These are phyloP conservation scores for Entomortierella lignicola DNA, from an alignment of 192 early-diverging fungal species.

Conservation along the genomic window DNA sequence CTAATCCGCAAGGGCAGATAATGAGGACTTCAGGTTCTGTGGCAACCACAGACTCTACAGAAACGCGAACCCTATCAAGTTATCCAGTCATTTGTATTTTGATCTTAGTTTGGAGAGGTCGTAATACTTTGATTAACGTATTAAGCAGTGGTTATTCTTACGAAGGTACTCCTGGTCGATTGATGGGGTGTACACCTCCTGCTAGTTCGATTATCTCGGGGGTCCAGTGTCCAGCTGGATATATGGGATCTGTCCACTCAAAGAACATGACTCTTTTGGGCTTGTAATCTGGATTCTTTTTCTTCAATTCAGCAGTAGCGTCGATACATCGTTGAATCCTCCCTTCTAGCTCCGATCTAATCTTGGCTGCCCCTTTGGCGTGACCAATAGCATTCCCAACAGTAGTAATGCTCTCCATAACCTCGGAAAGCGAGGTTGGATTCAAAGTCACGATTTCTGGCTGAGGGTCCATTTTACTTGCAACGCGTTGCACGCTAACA, in stretches of 20 bases:
- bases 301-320: constrained; percentile 11
- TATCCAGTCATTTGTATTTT: neutral
- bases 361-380: constrained; percentile 38
- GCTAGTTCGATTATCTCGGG: constrained; percentile 61
- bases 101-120: neutral
- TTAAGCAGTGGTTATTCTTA: constrained; percentile 4
- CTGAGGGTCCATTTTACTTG: constrained; percentile 57
- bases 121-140: neutral
- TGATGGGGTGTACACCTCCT: constrained; percentile 60
- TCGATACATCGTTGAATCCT: constrained; percentile 55
- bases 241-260: constrained; percentile 66
- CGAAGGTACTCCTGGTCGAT: constrained; percentile 59
- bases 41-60: constrained; percentile 35
- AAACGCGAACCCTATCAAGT: constrained; percentile 44
- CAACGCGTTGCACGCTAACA: constrained; percentile 61
- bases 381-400: constrained; percentile 57
- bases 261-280: constrained; percentile 57
- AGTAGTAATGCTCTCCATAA: constrained; percentile 57
- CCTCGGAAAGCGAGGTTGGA: constrained; percentile 56
- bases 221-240: constrained; percentile 65
- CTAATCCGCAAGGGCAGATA: constrained; percentile 63
- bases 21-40: constrained; percentile 55
- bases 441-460: constrained; percentile 54
- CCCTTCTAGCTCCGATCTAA: constrained; percentile 26
- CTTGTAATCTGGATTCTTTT: constrained; percentile 21